Percentiles rank a stretch among this genome's conserved stretches.
Evolutionary conservation across 1,284 basidiomycete genomes (phyloP).

Genomic region (Naganishia liquefaciens): DNA sequence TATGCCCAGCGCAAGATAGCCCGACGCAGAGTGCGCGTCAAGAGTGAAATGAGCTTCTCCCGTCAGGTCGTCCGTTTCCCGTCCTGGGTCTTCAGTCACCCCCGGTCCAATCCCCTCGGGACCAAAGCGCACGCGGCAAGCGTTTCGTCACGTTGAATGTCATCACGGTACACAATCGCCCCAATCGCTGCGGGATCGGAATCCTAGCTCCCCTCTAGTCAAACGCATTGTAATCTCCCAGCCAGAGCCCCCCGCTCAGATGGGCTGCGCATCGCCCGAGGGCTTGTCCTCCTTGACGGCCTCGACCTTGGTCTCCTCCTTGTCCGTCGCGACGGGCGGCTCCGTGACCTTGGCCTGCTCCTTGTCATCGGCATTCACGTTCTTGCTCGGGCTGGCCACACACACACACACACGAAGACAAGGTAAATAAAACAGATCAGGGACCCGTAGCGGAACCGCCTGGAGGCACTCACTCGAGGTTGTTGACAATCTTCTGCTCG

Average conservation of each 20-base stretch:
- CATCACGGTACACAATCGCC: conserved; percentile 18
- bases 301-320: conserved; percentile 24
- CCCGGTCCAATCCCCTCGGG: no score
- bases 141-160: conserved; percentile 11
- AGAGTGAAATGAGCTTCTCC: no score
- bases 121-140: no score
- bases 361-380: conserved; percentile 16
- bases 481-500: conserved; percentile 28
- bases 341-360: conserved; percentile 1
- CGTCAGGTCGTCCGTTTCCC: no score
- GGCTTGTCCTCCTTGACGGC: conserved; percentile 30
- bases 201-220: background rate
- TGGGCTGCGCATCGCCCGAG: conserved; percentile 24
- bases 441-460: no score
- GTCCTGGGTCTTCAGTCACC: no score
- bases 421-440: no score
- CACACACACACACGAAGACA: no score
- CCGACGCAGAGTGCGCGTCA: background rate
- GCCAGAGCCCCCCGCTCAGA: background rate
- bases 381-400: conserved; percentile 1
- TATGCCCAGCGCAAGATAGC: no score
- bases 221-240: no score
- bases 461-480: conserved; percentile 16
- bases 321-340: conserved; percentile 6
- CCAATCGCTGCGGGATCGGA: no score